phyloP scores from a whole-genome alignment of 2,329 filamentous ascomycete species.

The Penicillium sp. region DNA sequence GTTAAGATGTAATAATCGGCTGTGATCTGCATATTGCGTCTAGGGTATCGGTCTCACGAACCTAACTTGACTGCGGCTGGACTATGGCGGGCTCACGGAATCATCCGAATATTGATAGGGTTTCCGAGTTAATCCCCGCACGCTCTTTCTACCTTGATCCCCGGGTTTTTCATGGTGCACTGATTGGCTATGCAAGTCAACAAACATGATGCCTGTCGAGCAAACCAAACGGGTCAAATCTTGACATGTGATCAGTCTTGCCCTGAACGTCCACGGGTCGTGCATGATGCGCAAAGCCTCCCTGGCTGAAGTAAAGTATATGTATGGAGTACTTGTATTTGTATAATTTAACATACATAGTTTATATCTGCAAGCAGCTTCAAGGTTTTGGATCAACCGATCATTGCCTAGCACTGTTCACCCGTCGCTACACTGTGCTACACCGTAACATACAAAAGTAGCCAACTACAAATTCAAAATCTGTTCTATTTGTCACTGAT shows the following conservation, averaged over 20 bases:
- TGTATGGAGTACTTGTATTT: not conserved
- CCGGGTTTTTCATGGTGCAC: not conserved
- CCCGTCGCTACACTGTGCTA: too few relatives aligned
- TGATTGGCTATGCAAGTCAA: not conserved
- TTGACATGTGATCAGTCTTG: constrained; percentile 4
- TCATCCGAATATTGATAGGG: not conserved
- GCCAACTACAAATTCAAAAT: too few relatives aligned
- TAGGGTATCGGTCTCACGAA: constrained; percentile 6
- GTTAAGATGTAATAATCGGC: not conserved
- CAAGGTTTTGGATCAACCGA: too few relatives aligned
- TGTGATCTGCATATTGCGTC: constrained; percentile 8
- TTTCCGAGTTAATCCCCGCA: constrained; percentile 1
- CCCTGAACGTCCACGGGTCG: not conserved
- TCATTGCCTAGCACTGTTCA: too few relatives aligned
- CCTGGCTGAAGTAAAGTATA: not conserved
- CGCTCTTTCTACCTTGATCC: not conserved
- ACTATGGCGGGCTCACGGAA: not conserved
- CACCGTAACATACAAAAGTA: too few relatives aligned
- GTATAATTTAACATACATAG: not conserved
- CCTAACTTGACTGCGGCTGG: not conserved
- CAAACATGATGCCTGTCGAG: not conserved
- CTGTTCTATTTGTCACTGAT: too few relatives aligned
- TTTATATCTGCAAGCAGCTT: not conserved
- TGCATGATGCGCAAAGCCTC: not conserved
- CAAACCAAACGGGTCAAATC: constrained; percentile 2